Conservation (phyloP, 1,284 basidiomycete species). For the Pseudomicrostroma phylloplanum region DNA sequence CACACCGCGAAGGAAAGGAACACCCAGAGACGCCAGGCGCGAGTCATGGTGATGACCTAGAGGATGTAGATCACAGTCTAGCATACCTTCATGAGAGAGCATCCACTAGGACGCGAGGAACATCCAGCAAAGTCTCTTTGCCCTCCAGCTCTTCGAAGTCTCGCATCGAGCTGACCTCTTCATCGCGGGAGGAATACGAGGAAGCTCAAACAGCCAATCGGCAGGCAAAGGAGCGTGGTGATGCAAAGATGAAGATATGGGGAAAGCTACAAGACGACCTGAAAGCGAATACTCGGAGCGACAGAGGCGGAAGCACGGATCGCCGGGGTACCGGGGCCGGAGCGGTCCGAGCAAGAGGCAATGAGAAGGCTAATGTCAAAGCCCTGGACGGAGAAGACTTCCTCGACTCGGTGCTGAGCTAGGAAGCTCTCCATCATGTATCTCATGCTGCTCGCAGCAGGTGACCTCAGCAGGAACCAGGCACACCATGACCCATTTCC, state of each 20-base stretch:
- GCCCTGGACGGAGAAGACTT: constrained; percentile 3
- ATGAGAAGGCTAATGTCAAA: neutral
- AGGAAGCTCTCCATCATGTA: neutral
- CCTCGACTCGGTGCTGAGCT: constrained; percentile 1
- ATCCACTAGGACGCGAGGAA: neutral
- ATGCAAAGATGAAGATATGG: neutral
- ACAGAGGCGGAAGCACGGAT: neutral
- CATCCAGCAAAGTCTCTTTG: neutral
- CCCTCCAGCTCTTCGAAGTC: neutral
- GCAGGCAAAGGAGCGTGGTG: neutral
- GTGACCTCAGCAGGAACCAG: neutral
- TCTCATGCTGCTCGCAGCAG: neutral
- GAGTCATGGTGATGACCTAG: constrained; percentile 22
- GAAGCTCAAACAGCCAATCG: neutral
- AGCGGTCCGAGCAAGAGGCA: neutral
- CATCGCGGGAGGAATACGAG: neutral
- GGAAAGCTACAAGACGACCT: neutral
- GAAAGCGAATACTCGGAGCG: neutral
- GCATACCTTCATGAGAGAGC: constrained; percentile 27
- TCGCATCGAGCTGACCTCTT: neutral
- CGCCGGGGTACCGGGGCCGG: neutral
- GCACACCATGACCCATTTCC: neutral
- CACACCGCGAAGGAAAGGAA: constrained; percentile 27
- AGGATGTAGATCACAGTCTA: constrained; percentile 38
- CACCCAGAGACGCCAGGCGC: constrained; percentile 20